Evolutionary conservation across 169 alveolate species (phyloP).

Genomic region (Sarcocystis neurona): DNA sequence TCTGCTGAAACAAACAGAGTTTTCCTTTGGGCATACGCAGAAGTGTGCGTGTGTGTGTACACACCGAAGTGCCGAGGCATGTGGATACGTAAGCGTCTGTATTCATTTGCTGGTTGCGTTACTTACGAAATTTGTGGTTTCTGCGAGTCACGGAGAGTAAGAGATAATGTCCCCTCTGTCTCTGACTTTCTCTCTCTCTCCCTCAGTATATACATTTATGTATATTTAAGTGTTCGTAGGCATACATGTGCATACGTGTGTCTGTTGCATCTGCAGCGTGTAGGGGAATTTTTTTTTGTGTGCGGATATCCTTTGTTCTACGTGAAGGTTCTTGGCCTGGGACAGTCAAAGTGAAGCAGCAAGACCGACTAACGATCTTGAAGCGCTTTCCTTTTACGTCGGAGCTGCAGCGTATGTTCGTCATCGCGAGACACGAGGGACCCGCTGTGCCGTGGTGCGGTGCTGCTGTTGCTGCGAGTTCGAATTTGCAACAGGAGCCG

Average conservation of each 20-base stretch:
- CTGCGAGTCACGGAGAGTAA: no score
- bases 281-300: not conserved
- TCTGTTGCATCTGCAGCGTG: no score
- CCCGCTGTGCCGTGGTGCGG: conserved; percentile 36
- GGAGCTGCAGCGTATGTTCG: conserved; percentile 85
- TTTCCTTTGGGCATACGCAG: no score
- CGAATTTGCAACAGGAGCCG: not conserved
- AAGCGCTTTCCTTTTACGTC: conserved; percentile 86
- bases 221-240: not conserved
- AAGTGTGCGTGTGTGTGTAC: no score
- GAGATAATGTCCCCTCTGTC: no score
- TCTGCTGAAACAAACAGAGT: no score
- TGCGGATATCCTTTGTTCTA: not conserved
- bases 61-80: no score
- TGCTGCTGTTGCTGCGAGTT: conserved; percentile 4
- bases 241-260: not conserved
- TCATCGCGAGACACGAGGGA: conserved; percentile 65
- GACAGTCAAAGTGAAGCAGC: conserved; percentile 64
- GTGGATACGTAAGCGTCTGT: no score
- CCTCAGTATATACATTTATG: no score
- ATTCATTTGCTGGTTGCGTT: no score
- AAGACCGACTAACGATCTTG: conserved; percentile 72
- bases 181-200: no score
- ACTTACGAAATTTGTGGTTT: no score
- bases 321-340: not conserved